Percentiles rank a stretch among this genome's conserved stretches.
Evolutionary conservation across 345 rosid species (phyloP).

Genomic region (Barbarea vulgaris): DNA sequence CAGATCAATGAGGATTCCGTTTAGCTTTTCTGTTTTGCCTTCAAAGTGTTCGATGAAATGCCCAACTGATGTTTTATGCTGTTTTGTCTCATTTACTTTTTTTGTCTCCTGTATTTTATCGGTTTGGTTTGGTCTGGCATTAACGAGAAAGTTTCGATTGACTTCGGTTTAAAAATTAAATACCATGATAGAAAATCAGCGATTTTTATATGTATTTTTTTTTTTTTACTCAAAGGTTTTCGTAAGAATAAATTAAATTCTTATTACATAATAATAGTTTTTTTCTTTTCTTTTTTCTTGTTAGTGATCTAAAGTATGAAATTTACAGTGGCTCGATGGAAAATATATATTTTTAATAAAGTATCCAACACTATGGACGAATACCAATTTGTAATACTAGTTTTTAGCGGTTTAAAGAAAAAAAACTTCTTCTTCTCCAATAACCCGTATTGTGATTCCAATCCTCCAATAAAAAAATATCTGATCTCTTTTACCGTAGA

Average conservation of each 20-base stretch:
- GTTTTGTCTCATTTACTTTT: not conserved
- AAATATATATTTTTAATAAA: too few relatives aligned
- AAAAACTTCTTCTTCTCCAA: too few relatives aligned
- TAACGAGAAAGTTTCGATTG: not conserved
- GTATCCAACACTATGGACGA: too few relatives aligned
- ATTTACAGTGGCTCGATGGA: too few relatives aligned
- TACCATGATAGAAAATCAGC: not conserved
- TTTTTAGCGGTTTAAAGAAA: too few relatives aligned
- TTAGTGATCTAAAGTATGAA: too few relatives aligned
- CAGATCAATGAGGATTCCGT: slow-evolving; percentile 22
- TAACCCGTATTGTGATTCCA: too few relatives aligned
- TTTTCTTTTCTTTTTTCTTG: too few relatives aligned
- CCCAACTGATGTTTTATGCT: not conserved
- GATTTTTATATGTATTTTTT: not conserved
- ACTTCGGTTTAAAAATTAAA: not conserved
- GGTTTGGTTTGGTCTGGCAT: slow-evolving; percentile 3
- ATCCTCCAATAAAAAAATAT: too few relatives aligned
- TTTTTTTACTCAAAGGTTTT: not conserved
- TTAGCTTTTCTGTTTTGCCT: slow-evolving; percentile 17
- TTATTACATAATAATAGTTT: not conserved
- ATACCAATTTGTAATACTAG: too few relatives aligned
- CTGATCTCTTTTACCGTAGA: too few relatives aligned
- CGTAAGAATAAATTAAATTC: not conserved
- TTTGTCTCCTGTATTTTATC: not conserved
- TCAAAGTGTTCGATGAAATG: slow-evolving; percentile 41